These are phyloP conservation scores for Protoeuglena noctilucae DNA, from an alignment of 139 green algal genomes.

Conservation along the genomic window DNA sequence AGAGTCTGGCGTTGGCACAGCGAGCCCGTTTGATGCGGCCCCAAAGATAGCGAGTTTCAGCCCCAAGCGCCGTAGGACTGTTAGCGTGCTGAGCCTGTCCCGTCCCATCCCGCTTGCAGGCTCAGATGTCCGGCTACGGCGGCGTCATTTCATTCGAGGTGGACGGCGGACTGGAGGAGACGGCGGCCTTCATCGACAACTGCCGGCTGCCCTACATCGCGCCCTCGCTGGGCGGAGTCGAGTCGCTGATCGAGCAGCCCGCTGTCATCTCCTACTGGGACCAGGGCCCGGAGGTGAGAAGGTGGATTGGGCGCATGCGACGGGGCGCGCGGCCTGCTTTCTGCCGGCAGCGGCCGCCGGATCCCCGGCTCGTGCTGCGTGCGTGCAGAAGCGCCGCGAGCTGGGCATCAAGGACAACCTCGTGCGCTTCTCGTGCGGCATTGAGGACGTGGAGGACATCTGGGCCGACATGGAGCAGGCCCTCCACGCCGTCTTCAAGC, in stretches of 20 bases:
- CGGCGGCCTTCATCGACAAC: slow-evolving; percentile 80
- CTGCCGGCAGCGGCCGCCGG: too few species aligned
- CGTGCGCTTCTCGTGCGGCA: slow-evolving; percentile 75
- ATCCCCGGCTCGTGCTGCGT: too few species aligned
- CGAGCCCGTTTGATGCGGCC: too few species aligned
- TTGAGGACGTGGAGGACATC: slow-evolving; percentile 88
- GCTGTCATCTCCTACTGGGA: slow-evolving; percentile 76
- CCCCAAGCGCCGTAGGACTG: too few species aligned
- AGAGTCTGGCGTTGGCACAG: too few species aligned
- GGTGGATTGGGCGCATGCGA: slow-evolving; percentile 34
- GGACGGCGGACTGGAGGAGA: slow-evolving; percentile 70
- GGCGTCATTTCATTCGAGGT: slow-evolving; percentile 87
- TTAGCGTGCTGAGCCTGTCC: too few species aligned
- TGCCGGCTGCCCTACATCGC: slow-evolving; percentile 93
- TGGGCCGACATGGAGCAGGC: slow-evolving; percentile 84
- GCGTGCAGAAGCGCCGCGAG: slow-evolving; percentile 68
- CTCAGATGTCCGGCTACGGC: too few species aligned
- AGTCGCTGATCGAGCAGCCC: slow-evolving; percentile 96
- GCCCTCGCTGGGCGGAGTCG: slow-evolving; percentile 87
- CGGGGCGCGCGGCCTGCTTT: too few species aligned
- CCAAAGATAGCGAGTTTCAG: too few species aligned
- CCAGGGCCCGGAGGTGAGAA: slow-evolving; percentile 53
- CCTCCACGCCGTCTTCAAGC: slow-evolving; percentile 65
- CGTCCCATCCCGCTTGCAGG: too few species aligned
- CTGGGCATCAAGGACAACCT: slow-evolving; percentile 98